phyloP scores from a whole-genome alignment of 1,139 yeast genomes.

The Sugiyamaella pinicola region DNA sequence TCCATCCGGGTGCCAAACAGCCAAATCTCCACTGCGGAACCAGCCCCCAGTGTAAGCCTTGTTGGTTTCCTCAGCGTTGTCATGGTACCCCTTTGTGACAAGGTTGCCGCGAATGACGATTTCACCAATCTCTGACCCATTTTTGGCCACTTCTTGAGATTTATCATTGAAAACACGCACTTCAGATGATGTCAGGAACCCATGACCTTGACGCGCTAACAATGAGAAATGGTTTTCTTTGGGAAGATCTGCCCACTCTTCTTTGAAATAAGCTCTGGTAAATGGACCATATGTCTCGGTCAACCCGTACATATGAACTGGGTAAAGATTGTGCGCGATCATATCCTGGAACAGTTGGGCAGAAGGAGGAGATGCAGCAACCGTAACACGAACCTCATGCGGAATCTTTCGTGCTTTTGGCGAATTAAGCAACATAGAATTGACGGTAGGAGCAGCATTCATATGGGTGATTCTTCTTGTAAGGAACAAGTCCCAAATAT shows the following conservation, averaged over 20 bases:
- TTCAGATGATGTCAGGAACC: slow-evolving; percentile 44
- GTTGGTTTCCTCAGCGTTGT: slow-evolving; percentile 56
- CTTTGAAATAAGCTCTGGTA: slow-evolving; percentile 40
- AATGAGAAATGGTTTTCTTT: slow-evolving; percentile 34
- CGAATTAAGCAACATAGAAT: slow-evolving; percentile 42
- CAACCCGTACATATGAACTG: slow-evolving; percentile 72
- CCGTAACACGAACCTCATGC: slow-evolving; percentile 41
- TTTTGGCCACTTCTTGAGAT: slow-evolving; percentile 48
- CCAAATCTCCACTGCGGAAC: slow-evolving; percentile 80
- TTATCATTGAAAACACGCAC: slow-evolving; percentile 52
- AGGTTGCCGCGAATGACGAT: slow-evolving; percentile 47
- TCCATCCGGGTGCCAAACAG: slow-evolving; percentile 58
- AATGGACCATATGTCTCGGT: slow-evolving; percentile 53
- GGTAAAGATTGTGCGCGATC: slow-evolving; percentile 41
- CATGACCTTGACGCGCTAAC: slow-evolving; percentile 45
- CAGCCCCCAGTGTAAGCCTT: slow-evolving; percentile 62
- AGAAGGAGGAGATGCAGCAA: slow-evolving; percentile 47
- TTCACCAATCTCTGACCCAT: slow-evolving; percentile 45
- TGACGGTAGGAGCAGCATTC: slow-evolving; percentile 47
- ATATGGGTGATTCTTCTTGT: slow-evolving; percentile 42
- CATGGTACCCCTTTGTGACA: slow-evolving; percentile 61
- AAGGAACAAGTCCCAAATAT: slow-evolving; percentile 42
- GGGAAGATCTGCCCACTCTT: slow-evolving; percentile 40
- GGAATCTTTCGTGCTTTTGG: slow-evolving; percentile 38
- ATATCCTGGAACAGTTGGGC: slow-evolving; percentile 43